A percentile compares a stretch with the other conserved stretches of the same genome.
These are phyloP conservation scores for Secale cereale DNA, from an alignment of 176 grass and related monocot genomes.

Conservation along the genomic window DNA sequence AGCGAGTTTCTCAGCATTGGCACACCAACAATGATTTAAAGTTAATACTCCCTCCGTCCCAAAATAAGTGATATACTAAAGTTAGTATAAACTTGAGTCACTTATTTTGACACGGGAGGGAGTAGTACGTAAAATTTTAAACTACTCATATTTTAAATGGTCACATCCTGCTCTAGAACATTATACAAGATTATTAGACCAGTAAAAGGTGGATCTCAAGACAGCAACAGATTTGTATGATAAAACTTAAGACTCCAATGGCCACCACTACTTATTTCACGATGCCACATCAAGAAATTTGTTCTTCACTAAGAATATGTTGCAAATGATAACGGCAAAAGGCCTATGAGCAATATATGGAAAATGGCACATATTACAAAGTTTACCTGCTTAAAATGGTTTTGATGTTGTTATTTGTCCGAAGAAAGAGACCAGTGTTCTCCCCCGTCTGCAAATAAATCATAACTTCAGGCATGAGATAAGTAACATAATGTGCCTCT, in stretches of 20 bases:
- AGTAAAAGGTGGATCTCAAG: background rate
- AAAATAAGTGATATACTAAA: too few relatives aligned
- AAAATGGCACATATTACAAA: background rate
- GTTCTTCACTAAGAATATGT: background rate
- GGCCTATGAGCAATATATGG: background rate
- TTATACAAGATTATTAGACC: background rate
- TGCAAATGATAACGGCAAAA: background rate
- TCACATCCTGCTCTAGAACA: background rate
- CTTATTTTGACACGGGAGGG: too few relatives aligned
- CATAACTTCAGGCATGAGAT: slow-evolving; percentile 23
- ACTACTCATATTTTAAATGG: background rate
- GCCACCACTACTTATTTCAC: background rate
- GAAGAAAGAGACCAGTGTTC: slow-evolving; percentile 59
- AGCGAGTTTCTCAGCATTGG: background rate
- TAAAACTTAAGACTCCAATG: background rate
- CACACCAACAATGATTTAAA: background rate
- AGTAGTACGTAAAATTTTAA: background rate
- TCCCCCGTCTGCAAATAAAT: slow-evolving; percentile 55
- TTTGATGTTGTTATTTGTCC: slow-evolving; percentile 64
- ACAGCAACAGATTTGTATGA: background rate
- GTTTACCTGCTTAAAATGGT: slow-evolving; percentile 78
- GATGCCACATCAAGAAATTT: background rate
- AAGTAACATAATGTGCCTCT: background rate
- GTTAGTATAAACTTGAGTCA: too few relatives aligned
- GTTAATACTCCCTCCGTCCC: too few relatives aligned